Evolutionary conservation across 169 alveolate genomes (phyloP).

Genomic region (Plasmodium yoelii): DNA sequence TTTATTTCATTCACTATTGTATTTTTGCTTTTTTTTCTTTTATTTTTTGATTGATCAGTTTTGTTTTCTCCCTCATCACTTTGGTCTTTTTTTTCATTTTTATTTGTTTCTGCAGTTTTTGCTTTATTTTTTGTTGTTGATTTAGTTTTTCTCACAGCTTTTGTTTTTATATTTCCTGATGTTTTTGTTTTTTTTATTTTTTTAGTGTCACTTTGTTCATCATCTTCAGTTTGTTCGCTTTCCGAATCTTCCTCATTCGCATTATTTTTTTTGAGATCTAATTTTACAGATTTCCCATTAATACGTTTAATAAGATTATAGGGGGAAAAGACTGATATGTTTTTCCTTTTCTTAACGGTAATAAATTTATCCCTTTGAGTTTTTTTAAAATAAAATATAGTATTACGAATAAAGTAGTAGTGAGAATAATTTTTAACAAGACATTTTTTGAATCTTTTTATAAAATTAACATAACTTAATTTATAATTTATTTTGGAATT

Average conservation of each 20-base stretch:
- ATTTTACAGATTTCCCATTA: not conserved
- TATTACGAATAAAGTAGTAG: not conserved
- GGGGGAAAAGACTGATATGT: not conserved
- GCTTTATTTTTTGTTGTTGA: not conserved
- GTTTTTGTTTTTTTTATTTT: not conserved
- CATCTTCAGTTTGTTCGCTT: too few relatives aligned
- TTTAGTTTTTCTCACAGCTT: not conserved
- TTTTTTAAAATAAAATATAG: not conserved
- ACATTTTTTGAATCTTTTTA: not conserved
- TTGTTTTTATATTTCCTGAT: not conserved
- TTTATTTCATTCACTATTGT: not conserved
- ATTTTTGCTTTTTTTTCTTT: not conserved
- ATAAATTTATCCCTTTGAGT: not conserved
- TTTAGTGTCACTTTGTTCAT: not conserved
- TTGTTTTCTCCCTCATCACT: not conserved
- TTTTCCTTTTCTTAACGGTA: not conserved
- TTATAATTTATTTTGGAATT: not conserved
- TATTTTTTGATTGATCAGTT: not conserved
- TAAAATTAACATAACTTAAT: not conserved
- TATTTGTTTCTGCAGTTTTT: not conserved
- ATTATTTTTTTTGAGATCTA: constrained; percentile 1
- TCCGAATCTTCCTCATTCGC: not conserved
- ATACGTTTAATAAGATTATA: not conserved
- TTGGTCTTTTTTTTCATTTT: constrained; percentile 7
- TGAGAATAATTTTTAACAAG: not conserved